phyloP scores from a whole-genome alignment of 495 filamentous ascomycete species.

The Trichoderma erinaceum region DNA sequence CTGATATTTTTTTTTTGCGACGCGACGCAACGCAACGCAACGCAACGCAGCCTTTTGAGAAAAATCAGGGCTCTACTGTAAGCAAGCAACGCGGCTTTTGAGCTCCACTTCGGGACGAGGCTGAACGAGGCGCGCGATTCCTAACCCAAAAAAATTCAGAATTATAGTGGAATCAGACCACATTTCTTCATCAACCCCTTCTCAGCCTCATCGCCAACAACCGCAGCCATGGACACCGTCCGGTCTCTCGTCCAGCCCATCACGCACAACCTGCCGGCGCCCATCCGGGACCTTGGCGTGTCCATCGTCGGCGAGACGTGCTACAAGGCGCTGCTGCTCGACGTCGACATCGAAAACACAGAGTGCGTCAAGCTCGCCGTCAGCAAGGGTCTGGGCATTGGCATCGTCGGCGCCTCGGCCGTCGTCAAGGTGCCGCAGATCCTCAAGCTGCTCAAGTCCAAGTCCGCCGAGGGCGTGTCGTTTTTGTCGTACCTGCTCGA shows the following conservation, averaged over 20 bases:
- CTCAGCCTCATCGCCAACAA: background rate
- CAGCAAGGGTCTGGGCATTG: conserved; percentile 86
- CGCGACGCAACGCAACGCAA: background rate
- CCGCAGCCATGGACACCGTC: conserved; percentile 45
- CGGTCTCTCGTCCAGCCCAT: conserved; percentile 67
- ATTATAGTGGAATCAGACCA: background rate
- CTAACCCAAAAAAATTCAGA: background rate
- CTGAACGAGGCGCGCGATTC: no score
- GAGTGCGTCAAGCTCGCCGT: conserved; percentile 80
- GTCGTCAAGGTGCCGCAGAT: conserved; percentile 96
- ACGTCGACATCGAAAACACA: conserved; percentile 65
- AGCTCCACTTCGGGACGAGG: no score
- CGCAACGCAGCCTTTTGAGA: background rate
- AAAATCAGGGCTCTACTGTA: no score
- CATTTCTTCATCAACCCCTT: background rate
- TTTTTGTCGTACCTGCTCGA: conserved; percentile 91
- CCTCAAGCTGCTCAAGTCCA: conserved; percentile 74
- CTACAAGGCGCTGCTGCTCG: conserved; percentile 74
- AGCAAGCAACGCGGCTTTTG: no score
- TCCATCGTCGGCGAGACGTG: conserved; percentile 76
- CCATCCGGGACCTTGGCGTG: conserved; percentile 66
- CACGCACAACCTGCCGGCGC: conserved; percentile 70
- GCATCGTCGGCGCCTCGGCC: conserved; percentile 79
- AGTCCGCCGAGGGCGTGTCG: conserved; percentile 72
- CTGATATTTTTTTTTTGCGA: background rate